Evolutionary conservation across 176 grass and related monocot genomes (phyloP).

Genomic region (Zea luxurians): DNA sequence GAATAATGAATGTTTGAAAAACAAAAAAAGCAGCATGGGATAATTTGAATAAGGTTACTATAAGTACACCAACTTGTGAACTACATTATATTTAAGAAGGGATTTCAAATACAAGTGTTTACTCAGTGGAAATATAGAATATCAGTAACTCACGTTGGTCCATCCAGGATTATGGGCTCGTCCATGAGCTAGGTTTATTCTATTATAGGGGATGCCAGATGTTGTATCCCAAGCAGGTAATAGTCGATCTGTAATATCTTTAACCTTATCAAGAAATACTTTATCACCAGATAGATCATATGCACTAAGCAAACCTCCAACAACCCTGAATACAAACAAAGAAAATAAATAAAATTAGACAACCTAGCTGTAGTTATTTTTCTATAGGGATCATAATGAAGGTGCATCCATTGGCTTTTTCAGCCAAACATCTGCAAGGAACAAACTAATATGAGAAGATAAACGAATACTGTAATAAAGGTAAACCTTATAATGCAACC

Average conservation of each 20-base stretch:
- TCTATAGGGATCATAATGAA: neutral
- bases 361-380: slow-evolving; percentile 31
- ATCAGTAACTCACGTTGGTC: slow-evolving; percentile 69
- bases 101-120: slow-evolving; percentile 1
- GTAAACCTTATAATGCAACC: slow-evolving; percentile 98
- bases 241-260: slow-evolving; percentile 91
- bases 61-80: slow-evolving; percentile 26
- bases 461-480: slow-evolving; percentile 56
- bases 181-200: slow-evolving; percentile 93
- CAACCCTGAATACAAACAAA: slow-evolving; percentile 71
- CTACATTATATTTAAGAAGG: slow-evolving; percentile 6
- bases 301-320: slow-evolving; percentile 90
- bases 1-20: neutral
- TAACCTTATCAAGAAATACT: slow-evolving; percentile 93
- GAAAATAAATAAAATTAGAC: slow-evolving; percentile 37
- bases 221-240: slow-evolving; percentile 98
- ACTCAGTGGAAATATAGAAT: slow-evolving; percentile 32
- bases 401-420: slow-evolving; percentile 1
- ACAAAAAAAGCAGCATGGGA: neutral
- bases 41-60: slow-evolving; percentile 12
- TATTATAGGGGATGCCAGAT: slow-evolving; percentile 92
- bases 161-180: slow-evolving; percentile 94
- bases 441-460: slow-evolving; percentile 20
- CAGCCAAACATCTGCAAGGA: slow-evolving; percentile 33
- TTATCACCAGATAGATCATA: slow-evolving; percentile 91